Conservation (phyloP, 768 basidiomycete genomes). For the Peribolospora kevripleyi region DNA sequence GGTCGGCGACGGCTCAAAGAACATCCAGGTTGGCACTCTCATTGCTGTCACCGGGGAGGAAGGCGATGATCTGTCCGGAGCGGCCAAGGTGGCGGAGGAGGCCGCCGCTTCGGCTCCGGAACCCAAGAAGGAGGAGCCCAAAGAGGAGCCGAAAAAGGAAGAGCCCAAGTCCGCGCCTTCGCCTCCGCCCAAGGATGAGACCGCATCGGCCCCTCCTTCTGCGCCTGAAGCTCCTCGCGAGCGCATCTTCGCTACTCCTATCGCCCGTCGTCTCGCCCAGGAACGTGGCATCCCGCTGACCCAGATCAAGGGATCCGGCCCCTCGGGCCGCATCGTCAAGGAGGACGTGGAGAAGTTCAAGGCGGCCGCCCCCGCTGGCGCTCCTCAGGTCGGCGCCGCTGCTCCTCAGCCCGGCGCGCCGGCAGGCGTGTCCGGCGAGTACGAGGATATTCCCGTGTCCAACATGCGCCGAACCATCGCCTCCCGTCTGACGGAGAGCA, state of each 20-base stretch:
- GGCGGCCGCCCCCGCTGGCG: conserved; percentile 16
- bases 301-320: conserved; percentile 78
- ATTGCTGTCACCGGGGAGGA: conserved; percentile 87
- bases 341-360: conserved; percentile 85
- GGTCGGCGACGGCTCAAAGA: conserved; percentile 66
- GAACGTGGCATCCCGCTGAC: conserved; percentile 77
- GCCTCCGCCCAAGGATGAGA: conserved; percentile 1
- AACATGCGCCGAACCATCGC: conserved; percentile 93
- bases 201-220: conserved; percentile 13
- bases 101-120: conserved; percentile 18
- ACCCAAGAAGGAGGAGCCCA: conserved; percentile 32
- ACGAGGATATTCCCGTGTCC: conserved; percentile 66
- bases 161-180: conserved; percentile 6
- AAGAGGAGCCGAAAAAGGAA: conserved; percentile 8
- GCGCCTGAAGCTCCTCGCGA: conserved; percentile 27
- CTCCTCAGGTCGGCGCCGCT: conserved; percentile 20
- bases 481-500: conserved; percentile 66
- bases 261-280: conserved; percentile 89
- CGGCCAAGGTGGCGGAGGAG: conserved; percentile 19
- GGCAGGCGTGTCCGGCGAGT: conserved; percentile 23
- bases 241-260: conserved; percentile 78
- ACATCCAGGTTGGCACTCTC: conserved; percentile 55
- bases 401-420: conserved; percentile 26
- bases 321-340: conserved; percentile 76
- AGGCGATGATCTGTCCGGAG: conserved; percentile 77